Base-by-base conservation (phyloP, 257 asterid species). In the Paulownia fortunei region DNA sequence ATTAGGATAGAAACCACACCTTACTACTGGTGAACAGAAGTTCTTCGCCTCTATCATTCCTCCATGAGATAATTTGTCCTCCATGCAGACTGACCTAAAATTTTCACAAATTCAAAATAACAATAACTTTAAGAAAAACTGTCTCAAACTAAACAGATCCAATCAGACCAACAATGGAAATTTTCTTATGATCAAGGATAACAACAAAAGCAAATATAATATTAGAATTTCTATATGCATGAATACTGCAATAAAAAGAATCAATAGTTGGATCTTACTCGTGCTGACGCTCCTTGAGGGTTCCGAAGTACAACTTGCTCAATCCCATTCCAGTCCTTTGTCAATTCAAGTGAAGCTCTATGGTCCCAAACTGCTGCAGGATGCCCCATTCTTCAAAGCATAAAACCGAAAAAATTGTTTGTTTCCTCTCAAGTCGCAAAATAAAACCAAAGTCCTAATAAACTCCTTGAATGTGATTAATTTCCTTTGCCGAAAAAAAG, bases 21-120 rank as follows among this genome's bases (percentile, higher is more conserved):
- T 93, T 95, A 79, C 94, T 90, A 81, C 93, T 93, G 74, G 95
- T 90, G 86, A 95, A 95, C 41, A 93, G 79, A 75, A 90, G 96
- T 74, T 95, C 99, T 85, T 95, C 98, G 36, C 99, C 99, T 58
- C 90, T 88, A 51, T 85, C 94, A 72, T 89, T 91, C 85, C 97
- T 86, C 99, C 99, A 95, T 0, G 99, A 95, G 78, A 91, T 83
- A 71, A 95, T 94, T 82, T 91, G 97, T 73, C 93, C 99, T 67
- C 99, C 99, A 8, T 88, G 89, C 89, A 95, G 77, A 85, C 97
- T 93, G 42, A 95, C 93, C 99, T 95, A 86, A 24, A 63, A 60
- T 39, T 82, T 60, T 24, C 58, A 18, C 37, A 68, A 65, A 81
- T 52, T 42, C 62, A 68, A 74, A 68, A 37, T n/a, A 44, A 39